Percentiles rank a stretch among this genome's conserved stretches.
Conservation (phyloP, 306 rosid genomes). For the Sesbania bispinosa region DNA sequence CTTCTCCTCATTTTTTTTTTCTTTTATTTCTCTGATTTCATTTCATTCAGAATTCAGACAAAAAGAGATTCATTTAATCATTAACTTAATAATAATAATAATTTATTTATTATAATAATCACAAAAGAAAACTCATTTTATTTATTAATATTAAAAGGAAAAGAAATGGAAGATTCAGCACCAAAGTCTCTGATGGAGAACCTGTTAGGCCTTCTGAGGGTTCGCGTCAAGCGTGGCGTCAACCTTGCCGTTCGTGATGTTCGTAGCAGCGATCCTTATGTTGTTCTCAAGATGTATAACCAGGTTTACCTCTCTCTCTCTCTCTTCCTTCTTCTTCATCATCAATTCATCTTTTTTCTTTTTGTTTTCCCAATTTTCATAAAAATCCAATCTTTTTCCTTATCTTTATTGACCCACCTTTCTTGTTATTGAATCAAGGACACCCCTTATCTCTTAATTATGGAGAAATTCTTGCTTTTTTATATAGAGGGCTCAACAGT, state of each 20-base stretch:
- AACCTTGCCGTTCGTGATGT: conserved; percentile 97
- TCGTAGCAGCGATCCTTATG: conserved; percentile 87
- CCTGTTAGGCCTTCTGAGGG: conserved; percentile 72
- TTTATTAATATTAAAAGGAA: not conserved
- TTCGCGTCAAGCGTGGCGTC: conserved; percentile 86
- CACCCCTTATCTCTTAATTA: not conserved
- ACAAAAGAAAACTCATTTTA: too few relatives aligned
- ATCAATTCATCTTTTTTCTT: not conserved
- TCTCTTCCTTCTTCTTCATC: not conserved
- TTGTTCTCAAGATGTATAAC: conserved; percentile 68
- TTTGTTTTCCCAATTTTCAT: not conserved
- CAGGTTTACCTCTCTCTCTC: too few relatives aligned
- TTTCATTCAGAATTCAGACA: too few relatives aligned
- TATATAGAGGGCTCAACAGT: not conserved
- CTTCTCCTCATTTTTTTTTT: too few relatives aligned
- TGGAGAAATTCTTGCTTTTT: not conserved
- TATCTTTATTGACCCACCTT: not conserved
- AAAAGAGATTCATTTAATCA: too few relatives aligned
- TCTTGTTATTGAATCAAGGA: not conserved
- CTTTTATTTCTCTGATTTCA: too few relatives aligned
- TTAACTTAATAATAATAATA: too few relatives aligned
- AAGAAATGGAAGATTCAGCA: not conserved
- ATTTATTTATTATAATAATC: too few relatives aligned
- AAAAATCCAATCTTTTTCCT: conserved; percentile 3
- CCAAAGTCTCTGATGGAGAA: conserved; percentile 54